phyloP scores from a whole-genome alignment of 345 rosid genomes.

The Crucihimalaya himalaica region DNA sequence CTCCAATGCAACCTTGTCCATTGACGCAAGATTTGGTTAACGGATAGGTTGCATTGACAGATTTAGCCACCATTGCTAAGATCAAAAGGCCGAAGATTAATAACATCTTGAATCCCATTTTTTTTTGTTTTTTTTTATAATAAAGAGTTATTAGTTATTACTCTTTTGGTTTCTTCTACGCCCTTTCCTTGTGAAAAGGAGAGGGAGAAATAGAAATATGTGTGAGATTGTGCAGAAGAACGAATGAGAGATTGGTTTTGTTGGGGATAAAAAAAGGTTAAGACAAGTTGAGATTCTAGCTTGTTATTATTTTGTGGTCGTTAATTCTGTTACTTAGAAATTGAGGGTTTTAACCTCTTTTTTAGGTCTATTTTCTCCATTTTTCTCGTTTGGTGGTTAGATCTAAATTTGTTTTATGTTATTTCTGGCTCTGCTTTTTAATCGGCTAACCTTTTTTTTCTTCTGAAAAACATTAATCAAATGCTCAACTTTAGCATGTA shows the following conservation, averaged over 20 bases:
- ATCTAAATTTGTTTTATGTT: slow-evolving; percentile 24
- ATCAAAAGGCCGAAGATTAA: slow-evolving; percentile 40
- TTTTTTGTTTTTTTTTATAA: background rate
- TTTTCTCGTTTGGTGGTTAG: slow-evolving; percentile 10
- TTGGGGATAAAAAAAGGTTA: slow-evolving; percentile 30
- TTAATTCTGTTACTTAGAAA: slow-evolving; percentile 28
- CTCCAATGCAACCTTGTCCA: slow-evolving; percentile 41
- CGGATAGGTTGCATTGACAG: slow-evolving; percentile 32
- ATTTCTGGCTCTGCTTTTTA: slow-evolving; percentile 29
- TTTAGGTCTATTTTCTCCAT: slow-evolving; percentile 29
- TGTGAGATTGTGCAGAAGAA: slow-evolving; percentile 33
- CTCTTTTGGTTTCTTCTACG: slow-evolving; percentile 33
- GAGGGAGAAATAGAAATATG: slow-evolving; percentile 36
- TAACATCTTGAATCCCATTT: slow-evolving; percentile 43
- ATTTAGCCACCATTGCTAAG: slow-evolving; percentile 34
- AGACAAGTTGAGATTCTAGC: slow-evolving; percentile 23
- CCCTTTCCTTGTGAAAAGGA: slow-evolving; percentile 48
- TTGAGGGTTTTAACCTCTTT: slow-evolving; percentile 29
- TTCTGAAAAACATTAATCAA: background rate
- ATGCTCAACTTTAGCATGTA: slow-evolving; percentile 34
- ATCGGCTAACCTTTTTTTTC: slow-evolving; percentile 3
- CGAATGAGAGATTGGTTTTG: slow-evolving; percentile 31
- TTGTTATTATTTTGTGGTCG: slow-evolving; percentile 35
- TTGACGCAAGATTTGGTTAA: slow-evolving; percentile 34
- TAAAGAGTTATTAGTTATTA: background rate